Evolutionary conservation across 148 eudicot species (phyloP).

Genomic region (Limonium bicolor): DNA sequence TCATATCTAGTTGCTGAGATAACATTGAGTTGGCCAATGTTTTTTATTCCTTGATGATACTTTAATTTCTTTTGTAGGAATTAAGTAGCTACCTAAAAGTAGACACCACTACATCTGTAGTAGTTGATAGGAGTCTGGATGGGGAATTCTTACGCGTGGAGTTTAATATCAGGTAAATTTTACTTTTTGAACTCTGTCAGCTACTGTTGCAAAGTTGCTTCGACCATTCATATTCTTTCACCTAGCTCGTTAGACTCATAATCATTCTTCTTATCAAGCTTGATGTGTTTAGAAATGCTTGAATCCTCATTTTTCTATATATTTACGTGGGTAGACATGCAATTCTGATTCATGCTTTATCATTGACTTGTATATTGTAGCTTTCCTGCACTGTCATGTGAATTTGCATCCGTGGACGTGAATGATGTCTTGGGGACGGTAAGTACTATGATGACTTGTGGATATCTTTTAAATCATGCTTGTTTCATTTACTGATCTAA

Average conservation of each 20-base stretch:
- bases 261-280: too few relatives aligned
- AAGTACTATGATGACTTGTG: too few relatives aligned
- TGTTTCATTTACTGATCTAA: too few relatives aligned
- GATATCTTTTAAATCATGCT: too few relatives aligned
- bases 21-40: not conserved
- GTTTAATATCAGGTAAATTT: conserved; percentile 69
- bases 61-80: conserved; percentile 48
- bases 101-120: conserved; percentile 65
- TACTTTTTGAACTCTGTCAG: not conserved
- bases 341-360: too few relatives aligned
- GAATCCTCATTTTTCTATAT: too few relatives aligned
- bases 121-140: conserved; percentile 81
- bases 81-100: conserved; percentile 53
- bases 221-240: too few relatives aligned
- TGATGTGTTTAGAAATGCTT: too few relatives aligned
- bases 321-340: too few relatives aligned
- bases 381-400: conserved; percentile 92
- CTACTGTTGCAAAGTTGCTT: too few relatives aligned
- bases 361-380: too few relatives aligned
- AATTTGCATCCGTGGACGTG: conserved; percentile 96
- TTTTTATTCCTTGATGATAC: not conserved
- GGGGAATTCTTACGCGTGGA: conserved; percentile 77
- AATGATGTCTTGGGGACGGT: conserved; percentile 97
- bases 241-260: too few relatives aligned
- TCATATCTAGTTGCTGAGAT: not conserved